Percentiles rank a stretch among this genome's conserved stretches.
phyloP scores from a whole-genome alignment of 805 yeast genomes.

The Teunomyces panamensis region DNA sequence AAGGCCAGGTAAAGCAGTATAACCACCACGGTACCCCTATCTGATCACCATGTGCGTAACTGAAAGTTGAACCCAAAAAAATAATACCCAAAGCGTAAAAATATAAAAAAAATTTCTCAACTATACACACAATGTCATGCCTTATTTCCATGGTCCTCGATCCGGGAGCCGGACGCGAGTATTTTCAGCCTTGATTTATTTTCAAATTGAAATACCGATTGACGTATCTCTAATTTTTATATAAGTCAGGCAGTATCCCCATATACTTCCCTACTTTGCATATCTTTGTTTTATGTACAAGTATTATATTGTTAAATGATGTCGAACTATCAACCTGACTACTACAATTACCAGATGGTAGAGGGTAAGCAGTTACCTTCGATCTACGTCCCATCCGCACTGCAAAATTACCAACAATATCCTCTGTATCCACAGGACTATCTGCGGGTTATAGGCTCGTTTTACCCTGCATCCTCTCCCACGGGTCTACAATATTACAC shows the following conservation, averaged over 20 bases:
- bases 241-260: background rate
- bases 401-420: slow-evolving; percentile 1
- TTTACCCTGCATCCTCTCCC: background rate
- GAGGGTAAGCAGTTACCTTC: slow-evolving; percentile 10
- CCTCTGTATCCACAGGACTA: slow-evolving; percentile 1
- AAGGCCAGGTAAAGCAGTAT: background rate
- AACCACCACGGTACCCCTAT: slow-evolving; percentile 1
- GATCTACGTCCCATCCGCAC: slow-evolving; percentile 2
- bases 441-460: background rate
- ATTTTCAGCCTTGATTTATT: background rate
- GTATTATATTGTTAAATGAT: background rate
- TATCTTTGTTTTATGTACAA: background rate
- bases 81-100: background rate
- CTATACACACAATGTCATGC: background rate
- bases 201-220: slow-evolving; percentile 1
- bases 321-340: slow-evolving; percentile 1
- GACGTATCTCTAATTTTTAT: background rate
- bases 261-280: slow-evolving; percentile 1
- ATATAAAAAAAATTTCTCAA: background rate
- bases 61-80: background rate
- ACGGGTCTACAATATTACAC: background rate
- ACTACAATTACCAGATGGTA: slow-evolving; percentile 3
- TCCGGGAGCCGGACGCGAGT: background rate
- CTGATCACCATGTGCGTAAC: background rate
- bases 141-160: background rate